Evolutionary conservation across 257 asterid genomes (phyloP).

Genomic region (Nicotiana otophora): DNA sequence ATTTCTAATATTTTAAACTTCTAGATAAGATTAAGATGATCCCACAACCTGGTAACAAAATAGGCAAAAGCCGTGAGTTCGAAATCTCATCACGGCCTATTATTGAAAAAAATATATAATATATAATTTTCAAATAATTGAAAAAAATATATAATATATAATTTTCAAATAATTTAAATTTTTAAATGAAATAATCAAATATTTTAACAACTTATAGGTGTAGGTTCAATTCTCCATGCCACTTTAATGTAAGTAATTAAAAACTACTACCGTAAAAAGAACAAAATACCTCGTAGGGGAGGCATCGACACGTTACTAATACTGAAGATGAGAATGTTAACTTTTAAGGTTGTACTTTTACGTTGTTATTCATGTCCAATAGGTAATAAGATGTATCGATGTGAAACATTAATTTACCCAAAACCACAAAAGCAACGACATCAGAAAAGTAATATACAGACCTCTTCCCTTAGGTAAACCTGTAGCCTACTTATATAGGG

Average conservation of each 20-base stretch:
- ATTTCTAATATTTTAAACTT: too few species aligned
- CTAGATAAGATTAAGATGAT: too few species aligned
- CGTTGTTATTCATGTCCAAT: neutral
- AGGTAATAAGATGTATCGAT: neutral
- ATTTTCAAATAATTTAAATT: too few species aligned
- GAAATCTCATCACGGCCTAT: too few species aligned
- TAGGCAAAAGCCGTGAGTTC: too few species aligned
- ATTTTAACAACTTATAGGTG: too few species aligned
- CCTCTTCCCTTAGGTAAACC: neutral
- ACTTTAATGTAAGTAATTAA: neutral
- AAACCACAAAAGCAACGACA: neutral
- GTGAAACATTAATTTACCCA: conserved; percentile 11
- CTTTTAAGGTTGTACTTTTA: neutral
- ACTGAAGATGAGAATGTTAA: neutral
- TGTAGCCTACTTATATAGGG: neutral
- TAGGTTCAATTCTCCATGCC: neutral
- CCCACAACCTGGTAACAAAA: too few species aligned
- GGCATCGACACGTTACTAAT: neutral
- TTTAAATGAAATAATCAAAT: too few species aligned
- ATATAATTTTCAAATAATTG: too few species aligned
- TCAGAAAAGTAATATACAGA: neutral
- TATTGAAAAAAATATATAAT: too few species aligned
- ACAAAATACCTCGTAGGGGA: neutral
- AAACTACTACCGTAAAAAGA: neutral
- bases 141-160: too few species aligned